A percentile compares a stretch with the other conserved stretches of the same genome.
Evolutionary conservation across 2,329 filamentous ascomycete species (phyloP).

Genomic region (Xylaria multiplex): DNA sequence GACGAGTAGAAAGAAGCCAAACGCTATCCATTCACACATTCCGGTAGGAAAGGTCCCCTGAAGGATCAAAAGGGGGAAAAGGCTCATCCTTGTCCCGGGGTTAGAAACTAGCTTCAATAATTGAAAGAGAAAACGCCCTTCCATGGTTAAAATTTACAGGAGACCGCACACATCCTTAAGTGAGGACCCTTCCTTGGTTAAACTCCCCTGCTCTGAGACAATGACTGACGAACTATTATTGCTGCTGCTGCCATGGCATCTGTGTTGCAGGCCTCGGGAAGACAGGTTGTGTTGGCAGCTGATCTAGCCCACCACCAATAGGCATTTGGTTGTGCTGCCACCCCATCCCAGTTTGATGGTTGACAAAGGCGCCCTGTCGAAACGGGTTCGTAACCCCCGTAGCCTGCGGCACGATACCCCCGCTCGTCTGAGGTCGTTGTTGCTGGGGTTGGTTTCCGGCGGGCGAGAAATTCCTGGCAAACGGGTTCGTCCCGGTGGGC

Average conservation of each 20-base stretch:
- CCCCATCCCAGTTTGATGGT: constrained; percentile 85
- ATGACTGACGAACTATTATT: constrained; percentile 4
- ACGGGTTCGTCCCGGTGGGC: constrained; percentile 69
- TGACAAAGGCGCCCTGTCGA: constrained; percentile 88
- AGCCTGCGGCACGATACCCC: constrained; percentile 73
- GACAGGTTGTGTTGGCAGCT: constrained; percentile 80
- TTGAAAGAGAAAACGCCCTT: constrained; percentile 20
- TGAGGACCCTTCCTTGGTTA: not conserved
- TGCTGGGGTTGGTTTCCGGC: constrained; percentile 50
- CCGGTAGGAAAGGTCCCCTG: not conserved
- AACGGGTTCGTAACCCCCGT: constrained; percentile 96
- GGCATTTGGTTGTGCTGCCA: constrained; percentile 85
- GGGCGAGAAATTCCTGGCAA: constrained; percentile 60
- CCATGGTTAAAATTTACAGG: constrained; percentile 27
- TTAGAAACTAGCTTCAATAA: constrained; percentile 13
- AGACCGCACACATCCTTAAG: not conserved
- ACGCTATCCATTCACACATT: constrained; percentile 6
- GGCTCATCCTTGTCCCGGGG: not conserved
- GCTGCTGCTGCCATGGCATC: constrained; percentile 67
- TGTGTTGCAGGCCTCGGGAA: constrained; percentile 83
- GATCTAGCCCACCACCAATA: constrained; percentile 83
- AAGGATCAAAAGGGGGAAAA: constrained; percentile 12
- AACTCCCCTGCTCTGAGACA: not conserved
- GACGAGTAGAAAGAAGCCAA: constrained; percentile 7
- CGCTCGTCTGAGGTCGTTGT: constrained; percentile 58